Evolutionary conservation across 2,329 filamentous ascomycete genomes (phyloP), one percentile per base, ranked within the genome.

Genomic region (Hyphodiscus sp.): DNA sequence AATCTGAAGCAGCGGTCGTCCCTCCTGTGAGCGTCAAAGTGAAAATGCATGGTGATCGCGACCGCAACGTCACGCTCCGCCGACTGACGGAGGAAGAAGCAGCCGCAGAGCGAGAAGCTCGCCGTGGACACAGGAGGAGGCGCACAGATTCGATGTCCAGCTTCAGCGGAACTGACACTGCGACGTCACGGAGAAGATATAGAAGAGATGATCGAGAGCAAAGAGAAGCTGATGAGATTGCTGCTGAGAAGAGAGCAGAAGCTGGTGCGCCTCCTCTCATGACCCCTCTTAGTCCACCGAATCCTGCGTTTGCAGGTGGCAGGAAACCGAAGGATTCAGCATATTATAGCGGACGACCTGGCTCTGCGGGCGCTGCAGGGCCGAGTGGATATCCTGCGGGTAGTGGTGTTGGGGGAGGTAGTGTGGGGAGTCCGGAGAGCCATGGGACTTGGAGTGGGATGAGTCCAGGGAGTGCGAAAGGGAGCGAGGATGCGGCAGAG

Each of bases 71-170:
- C 53, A 86, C 82, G 15, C 69, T 86, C 43, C 76, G 82, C 41
- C 74, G 80, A 38, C 69, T 85, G 20, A 83, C 82, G 0, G 81
- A 83, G 23, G 77, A 82, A 57, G 82, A 86, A 65, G 74, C 78
- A 2, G 71, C 73, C 33, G 72, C 73, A 29, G 70, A 68, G 44
- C 53, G 65, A 51, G 65, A 63, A 46, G 55, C 62, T 9, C 54
- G 61, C 38, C 57, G 52, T 47, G 52, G 67, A 3, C 67, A 71
- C 13, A 72, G 73, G 45, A 67, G 71, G 47, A 65, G 71, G 41
- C 71, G 79, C 49, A 73, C 70, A 44, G 76, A 78, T 55, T 81
- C 80, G 10, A 68, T 75, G 30, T 82, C 78, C 64, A 83, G 77
- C 61, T 58, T 82, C 2, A 83, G 80, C 2, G 81, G 74, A 11